Evolutionary conservation across 345 rosid species (phyloP).

Genomic region (Noccaea bulbosa): DNA sequence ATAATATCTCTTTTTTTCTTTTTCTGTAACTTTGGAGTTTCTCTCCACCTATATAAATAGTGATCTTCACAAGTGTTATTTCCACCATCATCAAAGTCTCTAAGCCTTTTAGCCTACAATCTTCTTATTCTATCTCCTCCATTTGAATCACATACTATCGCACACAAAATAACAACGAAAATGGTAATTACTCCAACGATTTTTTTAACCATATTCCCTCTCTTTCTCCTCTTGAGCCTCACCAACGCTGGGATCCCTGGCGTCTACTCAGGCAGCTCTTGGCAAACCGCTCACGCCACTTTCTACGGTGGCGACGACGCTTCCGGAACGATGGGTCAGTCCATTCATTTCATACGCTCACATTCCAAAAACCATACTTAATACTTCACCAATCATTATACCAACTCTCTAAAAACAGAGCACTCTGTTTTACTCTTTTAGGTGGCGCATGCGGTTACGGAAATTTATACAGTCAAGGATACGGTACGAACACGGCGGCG

Average conservation of each 20-base stretch:
- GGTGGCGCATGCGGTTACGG: constrained; percentile 86
- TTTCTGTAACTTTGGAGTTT: constrained; percentile 25
- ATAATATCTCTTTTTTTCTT: neutral
- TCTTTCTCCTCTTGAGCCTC: constrained; percentile 39
- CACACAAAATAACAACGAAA: neutral
- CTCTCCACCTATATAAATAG: constrained; percentile 36
- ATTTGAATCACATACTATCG: neutral
- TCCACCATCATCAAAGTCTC: constrained; percentile 35
- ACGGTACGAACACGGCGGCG: constrained; percentile 81
- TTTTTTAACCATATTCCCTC: constrained; percentile 28
- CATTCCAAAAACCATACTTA: neutral
- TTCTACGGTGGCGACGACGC: constrained; percentile 92
- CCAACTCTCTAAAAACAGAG: constrained; percentile 28
- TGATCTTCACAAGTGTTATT: constrained; percentile 16
- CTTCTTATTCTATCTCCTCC: constrained; percentile 12
- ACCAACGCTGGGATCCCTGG: constrained; percentile 65
- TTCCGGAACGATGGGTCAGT: constrained; percentile 86
- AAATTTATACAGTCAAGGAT: constrained; percentile 71
- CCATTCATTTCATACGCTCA: neutral
- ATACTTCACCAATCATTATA: neutral
- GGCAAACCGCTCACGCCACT: constrained; percentile 94
- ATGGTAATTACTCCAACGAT: constrained; percentile 23
- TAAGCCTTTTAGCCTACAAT: constrained; percentile 8
- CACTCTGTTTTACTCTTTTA: constrained; percentile 32
- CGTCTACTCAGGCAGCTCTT: constrained; percentile 55